A percentile compares a stretch with the other conserved stretches of the same genome.
These are phyloP conservation scores for Buxus sempervirens DNA, from an alignment of 164 flowering plant genomes.

Conservation along the genomic window DNA sequence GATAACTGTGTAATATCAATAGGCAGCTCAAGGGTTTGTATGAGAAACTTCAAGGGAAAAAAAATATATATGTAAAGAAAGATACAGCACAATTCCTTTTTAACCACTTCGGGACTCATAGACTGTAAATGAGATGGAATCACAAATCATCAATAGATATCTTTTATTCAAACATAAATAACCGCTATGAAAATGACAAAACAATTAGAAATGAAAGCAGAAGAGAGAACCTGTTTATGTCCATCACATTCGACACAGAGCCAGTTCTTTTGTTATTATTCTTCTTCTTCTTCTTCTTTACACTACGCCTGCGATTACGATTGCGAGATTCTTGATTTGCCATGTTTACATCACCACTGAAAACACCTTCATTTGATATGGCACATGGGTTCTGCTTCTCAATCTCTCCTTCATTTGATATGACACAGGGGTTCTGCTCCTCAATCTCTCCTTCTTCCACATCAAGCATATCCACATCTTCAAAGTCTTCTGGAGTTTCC, in stretches of 20 bases:
- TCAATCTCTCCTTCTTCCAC: slow-evolving; percentile 62
- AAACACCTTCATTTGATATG: slow-evolving; percentile 13
- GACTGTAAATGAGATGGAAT: not conserved
- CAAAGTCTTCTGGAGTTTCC: slow-evolving; percentile 35
- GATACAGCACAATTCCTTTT: too few species aligned
- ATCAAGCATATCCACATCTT: slow-evolving; percentile 77
- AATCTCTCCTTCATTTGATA: slow-evolving; percentile 34
- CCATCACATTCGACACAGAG: slow-evolving; percentile 26
- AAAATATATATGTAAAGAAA: too few species aligned
- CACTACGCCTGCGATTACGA: slow-evolving; percentile 23
- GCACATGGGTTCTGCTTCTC: slow-evolving; percentile 21
- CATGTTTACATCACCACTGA: slow-evolving; percentile 15
- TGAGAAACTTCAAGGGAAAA: too few species aligned
- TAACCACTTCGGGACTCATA: too few species aligned
- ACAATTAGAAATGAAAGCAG: not conserved
- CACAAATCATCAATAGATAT: too few species aligned
- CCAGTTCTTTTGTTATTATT: slow-evolving; percentile 35
- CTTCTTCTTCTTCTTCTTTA: slow-evolving; percentile 51
- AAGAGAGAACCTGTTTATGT: slow-evolving; percentile 53
- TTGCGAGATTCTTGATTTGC: slow-evolving; percentile 21
- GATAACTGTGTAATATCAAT: too few species aligned
- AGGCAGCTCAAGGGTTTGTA: too few species aligned
- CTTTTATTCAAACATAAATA: too few species aligned
- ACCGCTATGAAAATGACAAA: too few species aligned
- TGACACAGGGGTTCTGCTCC: slow-evolving; percentile 20